Evolutionary conservation across 2,329 filamentous ascomycete species (phyloP).

Genomic region (Penicillium sp.): DNA sequence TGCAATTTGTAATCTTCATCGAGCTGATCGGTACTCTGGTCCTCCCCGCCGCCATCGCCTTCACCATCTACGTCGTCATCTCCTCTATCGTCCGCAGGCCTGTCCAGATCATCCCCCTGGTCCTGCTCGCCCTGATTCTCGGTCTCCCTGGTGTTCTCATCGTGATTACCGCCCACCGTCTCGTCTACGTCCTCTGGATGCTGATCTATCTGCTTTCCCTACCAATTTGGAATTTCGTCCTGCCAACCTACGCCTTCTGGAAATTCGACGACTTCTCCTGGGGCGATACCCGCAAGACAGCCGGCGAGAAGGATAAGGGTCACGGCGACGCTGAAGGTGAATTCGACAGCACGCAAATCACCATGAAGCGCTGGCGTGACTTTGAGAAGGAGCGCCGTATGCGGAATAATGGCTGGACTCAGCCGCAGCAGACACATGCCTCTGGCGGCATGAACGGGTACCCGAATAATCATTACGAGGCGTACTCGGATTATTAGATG

Average conservation of each 20-base stretch:
- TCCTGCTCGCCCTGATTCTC: conserved; percentile 87
- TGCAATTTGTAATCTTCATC: conserved; percentile 98
- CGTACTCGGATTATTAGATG: conserved; percentile 47
- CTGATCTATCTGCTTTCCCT: conserved; percentile 90
- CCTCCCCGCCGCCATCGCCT: conserved; percentile 91
- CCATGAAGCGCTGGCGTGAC: conserved; percentile 98
- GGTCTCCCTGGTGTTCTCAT: conserved; percentile 93
- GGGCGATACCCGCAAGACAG: conserved; percentile 97
- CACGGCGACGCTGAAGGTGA: conserved; percentile 85
- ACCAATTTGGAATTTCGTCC: conserved; percentile 96
- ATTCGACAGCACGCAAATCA: conserved; percentile 98
- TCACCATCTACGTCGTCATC: conserved; percentile 93
- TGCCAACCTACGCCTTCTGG: conserved; percentile 96
- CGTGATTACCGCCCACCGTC: conserved; percentile 88
- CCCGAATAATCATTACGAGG: conserved; percentile 40
- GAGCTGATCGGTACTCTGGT: conserved; percentile 94
- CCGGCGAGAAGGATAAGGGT: conserved; percentile 87
- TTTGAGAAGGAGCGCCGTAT: conserved; percentile 72
- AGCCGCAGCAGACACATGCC: conserved; percentile 28
- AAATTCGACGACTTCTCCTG: conserved; percentile 99
- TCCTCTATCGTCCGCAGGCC: conserved; percentile 79
- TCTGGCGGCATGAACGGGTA: conserved; percentile 32
- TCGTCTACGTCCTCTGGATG: conserved; percentile 96
- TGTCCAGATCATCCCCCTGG: conserved; percentile 85
- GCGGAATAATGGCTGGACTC: conserved; percentile 38